Base-by-base conservation (phyloP, 208 protist species). In the Trypanosoma avium region DNA sequence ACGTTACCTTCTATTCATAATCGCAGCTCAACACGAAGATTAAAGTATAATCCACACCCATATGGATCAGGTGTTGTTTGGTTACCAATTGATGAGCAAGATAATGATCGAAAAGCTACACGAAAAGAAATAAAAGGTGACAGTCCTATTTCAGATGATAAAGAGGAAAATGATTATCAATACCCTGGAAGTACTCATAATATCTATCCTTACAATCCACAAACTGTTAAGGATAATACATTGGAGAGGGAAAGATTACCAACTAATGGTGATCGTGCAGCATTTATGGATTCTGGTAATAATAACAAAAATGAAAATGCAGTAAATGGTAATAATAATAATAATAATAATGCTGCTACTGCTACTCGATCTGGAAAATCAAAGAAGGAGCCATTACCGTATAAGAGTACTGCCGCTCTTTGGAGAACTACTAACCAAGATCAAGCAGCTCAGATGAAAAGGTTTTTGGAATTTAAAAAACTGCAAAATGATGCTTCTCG, bases 381-480 rank as follows among this genome's bases (percentile, higher is more conserved):
- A 29, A n/a, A 1, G 15, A 61, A 64, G 36, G 22, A 65, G 22
- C 5, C 38, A 9, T 24, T 32, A 8, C 35, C 47, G 8, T 71
- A 67, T 57, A 84, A 63, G 48, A 83, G 80, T n/a, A 79, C 82
- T 17, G 72, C 79, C 12, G 75, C 86, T 15, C 49, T 93, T 61
- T 95, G 89, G 86, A 77, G 67, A 36, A 93, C 86, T n/a, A 92
- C 89, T 1, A 95, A 90, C 49, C 89, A 95, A 60, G 73, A 81
- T 24, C 67, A 75, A 13, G 82, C 82, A 50, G 62, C 70, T 4
- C 82, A 91, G 47, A 88, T 93, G 84, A 22, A 72, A 19, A 82
- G 80, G 43, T 95, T 84, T 56, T 65, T 89, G 57, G 82, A 90
- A 32, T 92, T 88, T 43, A 79, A 88, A 64, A 77, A 71, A 43